phyloP scores from a whole-genome alignment of 257 asterid genomes.

The Ballota nigra region DNA sequence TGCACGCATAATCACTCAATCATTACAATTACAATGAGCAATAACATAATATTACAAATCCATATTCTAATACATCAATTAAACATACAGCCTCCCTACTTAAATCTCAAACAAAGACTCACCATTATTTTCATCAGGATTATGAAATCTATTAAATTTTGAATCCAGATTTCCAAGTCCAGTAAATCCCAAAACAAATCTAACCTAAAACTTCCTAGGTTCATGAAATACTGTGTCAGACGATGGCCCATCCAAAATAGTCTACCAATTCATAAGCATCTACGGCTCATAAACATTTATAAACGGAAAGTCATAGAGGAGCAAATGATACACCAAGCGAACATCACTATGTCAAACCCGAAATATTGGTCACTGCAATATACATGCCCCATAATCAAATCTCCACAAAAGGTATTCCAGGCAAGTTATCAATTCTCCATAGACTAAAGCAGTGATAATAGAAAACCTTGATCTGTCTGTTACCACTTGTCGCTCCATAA shows the following conservation, averaged over 20 bases:
- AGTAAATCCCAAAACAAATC: too few species aligned
- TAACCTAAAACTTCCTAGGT: not conserved
- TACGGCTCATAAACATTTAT: not conserved
- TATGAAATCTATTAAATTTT: too few species aligned
- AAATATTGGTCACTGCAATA: slow-evolving; percentile 11
- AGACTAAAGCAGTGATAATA: slow-evolving; percentile 3
- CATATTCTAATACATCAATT: too few species aligned
- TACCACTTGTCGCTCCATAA: slow-evolving; percentile 54
- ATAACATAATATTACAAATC: too few species aligned
- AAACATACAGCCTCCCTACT: too few species aligned
- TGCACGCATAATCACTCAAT: too few species aligned
- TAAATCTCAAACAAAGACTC: too few species aligned
- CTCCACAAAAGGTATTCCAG: not conserved
- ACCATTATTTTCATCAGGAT: too few species aligned
- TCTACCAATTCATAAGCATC: slow-evolving; percentile 8
- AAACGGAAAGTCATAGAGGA: not conserved
- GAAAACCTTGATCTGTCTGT: slow-evolving; percentile 60
- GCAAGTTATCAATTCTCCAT: slow-evolving; percentile 15
- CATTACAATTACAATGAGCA: too few species aligned
- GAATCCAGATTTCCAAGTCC: too few species aligned
- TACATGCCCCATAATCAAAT: not conserved
- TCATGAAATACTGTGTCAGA: not conserved
- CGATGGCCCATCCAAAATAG: not conserved
- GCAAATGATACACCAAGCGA: not conserved
- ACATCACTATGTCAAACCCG: slow-evolving; percentile 2